Percentiles rank a stretch among this genome's conserved stretches.
phyloP scores from a whole-genome alignment of 148 eudicot genomes.

The Limonium bicolor region DNA sequence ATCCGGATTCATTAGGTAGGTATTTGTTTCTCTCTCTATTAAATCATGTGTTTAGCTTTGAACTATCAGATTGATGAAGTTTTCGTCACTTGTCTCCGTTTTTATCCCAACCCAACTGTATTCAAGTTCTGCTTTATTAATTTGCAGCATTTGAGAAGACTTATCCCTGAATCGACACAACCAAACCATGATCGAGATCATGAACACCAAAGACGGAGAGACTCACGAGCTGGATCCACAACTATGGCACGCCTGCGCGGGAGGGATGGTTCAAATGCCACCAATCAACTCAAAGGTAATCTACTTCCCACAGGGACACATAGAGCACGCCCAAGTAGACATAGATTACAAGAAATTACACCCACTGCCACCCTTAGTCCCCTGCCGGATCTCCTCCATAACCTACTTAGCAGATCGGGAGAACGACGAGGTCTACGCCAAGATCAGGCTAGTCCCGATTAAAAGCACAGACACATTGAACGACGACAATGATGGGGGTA shows the following conservation, averaged over 20 bases:
- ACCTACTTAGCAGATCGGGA: constrained; percentile 35
- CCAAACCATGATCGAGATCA: too few relatives aligned
- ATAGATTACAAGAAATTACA: constrained; percentile 20
- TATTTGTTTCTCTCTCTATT: too few relatives aligned
- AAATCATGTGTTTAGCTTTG: too few relatives aligned
- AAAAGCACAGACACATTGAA: too few relatives aligned
- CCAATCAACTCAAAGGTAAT: constrained; percentile 28
- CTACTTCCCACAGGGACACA: constrained; percentile 61
- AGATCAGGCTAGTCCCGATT: constrained; percentile 24
- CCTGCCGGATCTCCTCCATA: constrained; percentile 22
- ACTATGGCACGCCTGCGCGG: constrained; percentile 68
- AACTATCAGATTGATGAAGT: too few relatives aligned
- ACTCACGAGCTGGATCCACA: constrained; percentile 30
- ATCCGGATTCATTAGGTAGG: too few relatives aligned
- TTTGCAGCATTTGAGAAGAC: too few relatives aligned
- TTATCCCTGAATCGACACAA: too few relatives aligned
- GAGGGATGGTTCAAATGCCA: constrained; percentile 57
- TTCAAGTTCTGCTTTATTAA: too few relatives aligned
- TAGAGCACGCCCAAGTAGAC: constrained; percentile 27
- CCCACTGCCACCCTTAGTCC: constrained; percentile 20
- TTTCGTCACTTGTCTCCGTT: too few relatives aligned
- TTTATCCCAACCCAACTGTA: too few relatives aligned
- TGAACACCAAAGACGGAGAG: neutral
- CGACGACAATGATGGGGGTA: constrained; percentile 12
- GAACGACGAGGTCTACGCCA: constrained; percentile 48